Base-by-base conservation (phyloP, 2,329 filamentous ascomycete species). In the Sporothrix phasma region DNA sequence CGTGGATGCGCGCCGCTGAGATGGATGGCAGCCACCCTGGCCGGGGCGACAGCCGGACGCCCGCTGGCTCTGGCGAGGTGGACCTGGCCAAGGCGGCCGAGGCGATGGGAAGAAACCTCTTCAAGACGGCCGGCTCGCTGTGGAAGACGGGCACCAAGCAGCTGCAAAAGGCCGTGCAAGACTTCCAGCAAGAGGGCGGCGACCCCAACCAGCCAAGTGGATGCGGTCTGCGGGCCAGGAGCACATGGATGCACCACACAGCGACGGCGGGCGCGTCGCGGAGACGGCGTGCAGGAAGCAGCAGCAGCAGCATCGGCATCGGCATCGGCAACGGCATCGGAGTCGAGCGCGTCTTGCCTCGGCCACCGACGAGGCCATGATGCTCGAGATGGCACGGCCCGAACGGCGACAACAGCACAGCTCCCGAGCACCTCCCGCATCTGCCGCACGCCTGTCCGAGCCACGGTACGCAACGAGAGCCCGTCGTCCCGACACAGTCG, bases 111-210 rank as follows among this genome's bases (percentile, higher is more conserved):
- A 90, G 79, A 51, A 95, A 83, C 67, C 76, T 99, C 13, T 86
- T 97, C 74, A 99, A 99, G 74, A 94, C 92, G 2, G 94, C 94
- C 1, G 96, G 95, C 69, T 93, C 90, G 0, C 77, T 97, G 0
- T 99, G 94, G 94, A 99, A 96, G 73, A 90, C 89, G 3, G 87
- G 93, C 0, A 90, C 92, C 72, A 99, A 96, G 76, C 92, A 90
- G 73, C 84, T 97, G 65, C 91, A 96, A 71, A 91, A 94, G 74
- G 93, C 91, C 4, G 89, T 97, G 39, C 87, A 92, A 8, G 94
- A 99, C 17, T 89, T 97, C 65, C 84, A 88, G 68, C 84, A 88
- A 67, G 80, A 84, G 11, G 37, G 26, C n/a, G n/a, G n/a, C 67
- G 81, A 82, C 47, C 81, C 88, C 2, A 89, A 74, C 71, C 90